A percentile compares a stretch with the other conserved stretches of the same genome.
phyloP scores from a whole-genome alignment of 176 grass and related monocot genomes.

The Rhynchospora pubera region DNA sequence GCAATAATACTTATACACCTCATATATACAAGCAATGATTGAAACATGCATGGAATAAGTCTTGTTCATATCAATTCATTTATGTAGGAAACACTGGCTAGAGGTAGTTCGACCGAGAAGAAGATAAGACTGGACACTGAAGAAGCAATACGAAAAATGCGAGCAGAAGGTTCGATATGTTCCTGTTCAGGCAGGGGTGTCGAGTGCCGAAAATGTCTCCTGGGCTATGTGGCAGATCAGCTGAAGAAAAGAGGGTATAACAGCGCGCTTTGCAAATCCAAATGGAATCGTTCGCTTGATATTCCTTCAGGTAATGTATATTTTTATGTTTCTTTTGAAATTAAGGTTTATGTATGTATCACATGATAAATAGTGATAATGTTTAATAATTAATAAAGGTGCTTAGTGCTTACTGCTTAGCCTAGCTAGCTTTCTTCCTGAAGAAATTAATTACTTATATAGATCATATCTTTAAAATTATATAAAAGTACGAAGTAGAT shows the following conservation, averaged over 20 bases:
- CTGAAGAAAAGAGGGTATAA: conserved; percentile 24
- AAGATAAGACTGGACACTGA: conserved; percentile 27
- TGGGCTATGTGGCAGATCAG: conserved; percentile 8
- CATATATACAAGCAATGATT: not conserved
- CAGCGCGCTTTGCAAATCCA: conserved; percentile 31
- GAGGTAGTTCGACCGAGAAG: conserved; percentile 16
- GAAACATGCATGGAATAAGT: not conserved
- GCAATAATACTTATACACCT: not conserved
- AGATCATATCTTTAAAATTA: not conserved
- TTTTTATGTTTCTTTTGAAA: not conserved
- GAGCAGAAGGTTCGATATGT: conserved; percentile 5
- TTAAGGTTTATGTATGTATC: not conserved
- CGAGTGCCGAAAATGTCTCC: conserved; percentile 20
- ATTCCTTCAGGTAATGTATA: conserved; percentile 28
- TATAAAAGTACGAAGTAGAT: not conserved
- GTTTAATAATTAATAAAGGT: not conserved
- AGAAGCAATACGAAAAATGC: conserved; percentile 23
- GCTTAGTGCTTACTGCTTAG: not conserved
- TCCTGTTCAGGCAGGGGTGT: conserved; percentile 14
- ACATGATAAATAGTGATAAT: not conserved
- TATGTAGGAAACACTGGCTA: conserved; percentile 19
- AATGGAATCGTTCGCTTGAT: conserved; percentile 25
- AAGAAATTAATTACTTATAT: not conserved
- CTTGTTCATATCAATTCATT: not conserved
- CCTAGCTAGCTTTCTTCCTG: not conserved